These are phyloP conservation scores for Mimosa pudica DNA, from an alignment of 306 rosid species.

Conservation along the genomic window DNA sequence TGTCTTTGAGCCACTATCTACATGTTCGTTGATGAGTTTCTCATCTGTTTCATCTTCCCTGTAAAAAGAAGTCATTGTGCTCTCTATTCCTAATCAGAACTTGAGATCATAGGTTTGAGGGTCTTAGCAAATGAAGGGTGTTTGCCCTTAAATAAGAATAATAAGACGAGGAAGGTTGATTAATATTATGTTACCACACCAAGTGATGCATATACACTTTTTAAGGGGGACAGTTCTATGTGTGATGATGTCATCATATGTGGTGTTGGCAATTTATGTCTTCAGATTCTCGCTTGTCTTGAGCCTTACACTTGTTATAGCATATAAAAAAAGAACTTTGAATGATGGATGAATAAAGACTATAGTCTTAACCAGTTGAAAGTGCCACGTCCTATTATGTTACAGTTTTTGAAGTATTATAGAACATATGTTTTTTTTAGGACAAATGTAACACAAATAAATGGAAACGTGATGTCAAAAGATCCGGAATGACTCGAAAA, in stretches of 20 bases:
- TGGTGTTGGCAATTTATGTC: conserved; percentile 47
- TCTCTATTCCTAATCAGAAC: conserved; percentile 9
- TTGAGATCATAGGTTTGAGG: conserved; percentile 26
- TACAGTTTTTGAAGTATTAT: conserved; percentile 21
- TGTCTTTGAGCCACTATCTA: conserved; percentile 22
- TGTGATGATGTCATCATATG: conserved; percentile 49
- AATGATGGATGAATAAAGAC: conserved; percentile 23
- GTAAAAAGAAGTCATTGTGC: conserved; percentile 43
- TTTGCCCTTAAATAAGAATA: conserved; percentile 41
- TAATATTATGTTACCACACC: conserved; percentile 47
- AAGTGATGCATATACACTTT: conserved; percentile 42
- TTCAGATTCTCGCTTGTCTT: conserved; percentile 51
- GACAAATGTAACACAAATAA: conserved; percentile 15
- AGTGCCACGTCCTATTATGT: conserved; percentile 23
- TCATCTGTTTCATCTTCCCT: conserved; percentile 32
- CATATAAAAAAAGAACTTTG: conserved; percentile 28
- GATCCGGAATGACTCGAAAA: neutral
- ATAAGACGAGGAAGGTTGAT: conserved; percentile 28
- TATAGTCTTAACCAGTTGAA: conserved; percentile 28
- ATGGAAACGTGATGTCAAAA: neutral
- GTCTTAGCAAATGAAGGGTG: conserved; percentile 25
- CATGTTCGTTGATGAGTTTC: conserved; percentile 22
- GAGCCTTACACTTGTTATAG: conserved; percentile 34
- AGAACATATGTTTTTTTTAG: conserved; percentile 24
- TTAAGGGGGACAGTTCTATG: conserved; percentile 45